phyloP scores from a whole-genome alignment of 164 flowering plant genomes.

The Sextonia rubra region DNA sequence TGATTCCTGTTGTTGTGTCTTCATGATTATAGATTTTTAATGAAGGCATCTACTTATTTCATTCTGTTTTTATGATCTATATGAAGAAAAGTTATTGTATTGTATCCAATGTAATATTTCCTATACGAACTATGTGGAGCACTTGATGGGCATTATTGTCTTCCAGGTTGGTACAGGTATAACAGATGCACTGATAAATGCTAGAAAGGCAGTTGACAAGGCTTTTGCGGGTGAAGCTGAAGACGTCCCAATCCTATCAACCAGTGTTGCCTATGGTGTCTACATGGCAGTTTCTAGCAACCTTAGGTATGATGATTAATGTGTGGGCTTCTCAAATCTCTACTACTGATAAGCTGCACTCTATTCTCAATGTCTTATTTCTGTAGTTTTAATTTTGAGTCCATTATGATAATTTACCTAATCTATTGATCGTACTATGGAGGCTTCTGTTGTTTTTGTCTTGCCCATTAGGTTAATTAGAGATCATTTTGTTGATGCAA shows the following conservation, averaged over 20 bases:
- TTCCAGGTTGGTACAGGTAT: constrained; percentile 78
- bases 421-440: too few species aligned
- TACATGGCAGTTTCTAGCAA: constrained; percentile 98
- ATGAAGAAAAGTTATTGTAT: neutral
- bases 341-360: neutral
- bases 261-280: constrained; percentile 93
- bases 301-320: constrained; percentile 57
- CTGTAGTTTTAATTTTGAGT: neutral
- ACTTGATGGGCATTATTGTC: constrained; percentile 4
- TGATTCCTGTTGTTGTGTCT: neutral
- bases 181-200: constrained; percentile 79
- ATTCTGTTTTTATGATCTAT: neutral
- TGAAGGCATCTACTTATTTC: neutral
- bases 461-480: too few species aligned
- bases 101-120: too few species aligned
- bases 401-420: too few species aligned
- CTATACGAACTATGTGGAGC: neutral
- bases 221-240: constrained; percentile 62
- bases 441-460: too few species aligned
- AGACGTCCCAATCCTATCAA: constrained; percentile 73
- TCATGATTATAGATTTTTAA: neutral
- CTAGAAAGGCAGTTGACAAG: constrained; percentile 72
- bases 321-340: neutral
- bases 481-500: too few species aligned
- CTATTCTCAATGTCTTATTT: neutral